Evolutionary conservation across 176 grass and related monocot species (phyloP), one percentile per base, ranked within the genome.

Genomic region (Phragmites australis): DNA sequence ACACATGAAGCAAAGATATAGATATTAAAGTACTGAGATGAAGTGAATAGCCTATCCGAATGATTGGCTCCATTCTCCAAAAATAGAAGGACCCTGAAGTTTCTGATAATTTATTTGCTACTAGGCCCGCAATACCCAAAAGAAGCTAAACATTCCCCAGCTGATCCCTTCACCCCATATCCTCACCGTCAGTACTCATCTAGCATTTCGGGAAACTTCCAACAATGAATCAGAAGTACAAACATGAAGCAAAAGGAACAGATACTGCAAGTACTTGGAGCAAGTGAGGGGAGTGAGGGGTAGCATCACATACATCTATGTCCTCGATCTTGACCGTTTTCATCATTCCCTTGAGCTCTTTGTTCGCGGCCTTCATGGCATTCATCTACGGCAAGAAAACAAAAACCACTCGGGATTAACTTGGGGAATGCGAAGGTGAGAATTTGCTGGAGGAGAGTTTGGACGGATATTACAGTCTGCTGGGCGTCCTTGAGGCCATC

Each of bases 261-360:
- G 15, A 56, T 29, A 51, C 26, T 81, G 52, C 46, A 65, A 30
- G 17, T 45, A 41, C 19, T 65, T 12, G 16, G 26, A 77, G 37
- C 41, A 84, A 48, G 58, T 26, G 29, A 40, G 48, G 51, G 3
- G 8, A 48, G 58, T 26, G 29, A 40, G 48, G 51, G 3, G 8
- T 31, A 55, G 44, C 22, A 29, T 74, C 22, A 53, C 68, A 75
- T 91, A 97, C 94, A 87, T 97, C 94, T 70, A 97, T 97, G 60
- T 94, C 94, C 44, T 92, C 90, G 53, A 97, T 92, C 78, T 90
- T 91, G 58, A 94, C 94, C 0, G 92, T 97, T 71, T 97, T 94
- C 94, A 97, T 97, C 92, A 92, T 89, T 60, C 92, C 92, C 88
- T 97, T 97, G 29, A 97, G 87, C 85, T 97, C 92, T 31, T 98